Evolutionary conservation across 495 filamentous ascomycete genomes (phyloP).

Genomic region (Chaetomidium leptoderma): DNA sequence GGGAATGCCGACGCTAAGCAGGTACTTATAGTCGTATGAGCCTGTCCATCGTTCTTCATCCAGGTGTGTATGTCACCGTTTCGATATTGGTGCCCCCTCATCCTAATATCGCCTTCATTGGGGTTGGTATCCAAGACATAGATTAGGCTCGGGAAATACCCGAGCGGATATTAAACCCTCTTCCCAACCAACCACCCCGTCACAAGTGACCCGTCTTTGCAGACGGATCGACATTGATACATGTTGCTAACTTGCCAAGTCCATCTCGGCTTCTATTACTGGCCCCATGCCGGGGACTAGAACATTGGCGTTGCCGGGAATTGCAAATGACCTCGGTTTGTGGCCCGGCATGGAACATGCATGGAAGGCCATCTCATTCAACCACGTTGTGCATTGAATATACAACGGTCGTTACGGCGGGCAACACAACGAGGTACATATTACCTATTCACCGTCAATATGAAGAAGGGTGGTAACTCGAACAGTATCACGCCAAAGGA

Average conservation of each 20-base stretch:
- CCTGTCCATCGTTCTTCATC: neutral
- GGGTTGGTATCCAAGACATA: neutral
- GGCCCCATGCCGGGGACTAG: neutral
- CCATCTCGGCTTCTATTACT: neutral
- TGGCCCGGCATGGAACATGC: neutral
- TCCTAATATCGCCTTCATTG: neutral
- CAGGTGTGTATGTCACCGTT: neutral
- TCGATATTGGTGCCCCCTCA: neutral
- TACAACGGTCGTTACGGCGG: too few species aligned
- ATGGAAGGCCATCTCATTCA: too few species aligned
- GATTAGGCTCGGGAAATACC: slow-evolving; percentile 8
- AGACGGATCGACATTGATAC: neutral
- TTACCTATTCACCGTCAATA: too few species aligned
- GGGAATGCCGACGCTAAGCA: neutral
- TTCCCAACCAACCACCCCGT: neutral
- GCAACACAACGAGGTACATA: too few species aligned
- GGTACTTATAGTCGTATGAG: neutral
- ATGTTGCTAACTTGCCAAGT: neutral
- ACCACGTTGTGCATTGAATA: too few species aligned
- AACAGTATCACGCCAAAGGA: too few species aligned
- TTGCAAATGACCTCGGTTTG: too few species aligned
- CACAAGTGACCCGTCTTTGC: neutral
- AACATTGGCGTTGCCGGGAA: neutral
- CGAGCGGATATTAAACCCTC: neutral
- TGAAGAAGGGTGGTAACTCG: too few species aligned